These are phyloP conservation scores for Yamadazyma diddensiae DNA, from an alignment of 1,139 yeast species.

Conservation along the genomic window DNA sequence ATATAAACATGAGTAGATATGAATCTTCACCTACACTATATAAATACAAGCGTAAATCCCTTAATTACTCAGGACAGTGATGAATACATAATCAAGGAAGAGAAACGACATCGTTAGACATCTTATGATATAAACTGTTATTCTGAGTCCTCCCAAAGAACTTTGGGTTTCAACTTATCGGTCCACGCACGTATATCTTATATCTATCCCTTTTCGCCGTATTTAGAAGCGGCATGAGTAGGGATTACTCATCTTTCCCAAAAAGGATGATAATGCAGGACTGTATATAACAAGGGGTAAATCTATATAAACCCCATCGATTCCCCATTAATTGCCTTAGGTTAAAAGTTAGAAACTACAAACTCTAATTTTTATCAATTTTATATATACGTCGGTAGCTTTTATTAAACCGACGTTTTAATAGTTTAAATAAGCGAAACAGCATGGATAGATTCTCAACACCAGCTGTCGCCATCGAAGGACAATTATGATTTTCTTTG, in stretches of 20 bases:
- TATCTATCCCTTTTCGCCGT: not conserved
- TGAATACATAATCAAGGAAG: constrained; percentile 6
- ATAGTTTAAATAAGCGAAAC: constrained; percentile 2
- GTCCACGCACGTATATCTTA: not conserved
- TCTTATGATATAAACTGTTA: constrained; percentile 2
- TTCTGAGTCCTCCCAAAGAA: constrained; percentile 4
- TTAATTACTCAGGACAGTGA: constrained; percentile 3
- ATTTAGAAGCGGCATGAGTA: not conserved
- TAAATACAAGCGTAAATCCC: not conserved
- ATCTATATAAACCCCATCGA: not conserved
- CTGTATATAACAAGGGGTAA: not conserved
- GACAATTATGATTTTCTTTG: not conserved
- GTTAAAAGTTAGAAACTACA: too few species aligned
- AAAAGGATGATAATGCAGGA: not conserved
- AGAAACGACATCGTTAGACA: constrained; percentile 8
- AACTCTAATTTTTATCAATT: too few species aligned
- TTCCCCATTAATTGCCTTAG: not conserved
- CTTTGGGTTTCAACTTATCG: not conserved
- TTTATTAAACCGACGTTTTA: constrained; percentile 3
- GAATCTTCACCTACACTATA: too few species aligned
- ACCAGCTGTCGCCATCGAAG: too few species aligned
- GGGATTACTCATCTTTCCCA: constrained; percentile 6
- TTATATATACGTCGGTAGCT: constrained; percentile 3
- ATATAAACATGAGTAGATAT: too few species aligned
- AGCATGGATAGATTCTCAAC: too few species aligned